Evolutionary conservation across 768 basidiomycete species (phyloP), one percentile per base, ranked within the genome.

Genomic region (Lepiota subincarnata): DNA sequence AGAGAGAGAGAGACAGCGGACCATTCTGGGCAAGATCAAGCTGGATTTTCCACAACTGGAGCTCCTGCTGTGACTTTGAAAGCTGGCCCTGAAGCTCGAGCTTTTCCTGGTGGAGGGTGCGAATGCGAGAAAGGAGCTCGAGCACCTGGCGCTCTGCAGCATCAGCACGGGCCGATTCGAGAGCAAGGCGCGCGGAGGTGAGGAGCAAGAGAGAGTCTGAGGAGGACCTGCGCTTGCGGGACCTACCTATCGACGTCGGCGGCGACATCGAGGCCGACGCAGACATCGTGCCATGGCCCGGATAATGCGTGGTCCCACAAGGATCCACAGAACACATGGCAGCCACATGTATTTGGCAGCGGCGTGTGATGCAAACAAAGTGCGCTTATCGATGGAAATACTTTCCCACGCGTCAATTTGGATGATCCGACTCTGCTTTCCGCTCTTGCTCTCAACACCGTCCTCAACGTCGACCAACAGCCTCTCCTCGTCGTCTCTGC

Each of bases 11-110:
- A 24, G 24, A 24, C 5, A 5, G 41, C 58, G 16, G 18, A 76
- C 74, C 74, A 64, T 70, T 71, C 58, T 85, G 82, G 13, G 84
- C 84, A 31, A 75, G 68, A 14, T 80, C 77, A 22, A 84, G 66
- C 69, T 84, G 81, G 1, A 78, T 45, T 61, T 81, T 84, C 61
- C 83, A 86, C 49, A 83, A 49, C 44, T 70, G 67, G 42, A 84
- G 61, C 56, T 86, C 84, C 28, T 81, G 74, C 62, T 66, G 48
- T 59, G 71, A 57, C 4, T 60, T 64, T 2, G 61, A 48, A 7
- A 76, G 55, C 6, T 71, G 69, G 26, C 61, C 59, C 28, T 74
- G 68, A 6, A 70, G 42, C 37, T 56, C 54, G 2, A 58, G 44
- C 39, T 68, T 67, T 18, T 66, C 68, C 45, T 70, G 67, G 38